Evolutionary conservation across 2,329 filamentous ascomycete species (phyloP).

Genomic region (Aspergillus pseudoterreus): DNA sequence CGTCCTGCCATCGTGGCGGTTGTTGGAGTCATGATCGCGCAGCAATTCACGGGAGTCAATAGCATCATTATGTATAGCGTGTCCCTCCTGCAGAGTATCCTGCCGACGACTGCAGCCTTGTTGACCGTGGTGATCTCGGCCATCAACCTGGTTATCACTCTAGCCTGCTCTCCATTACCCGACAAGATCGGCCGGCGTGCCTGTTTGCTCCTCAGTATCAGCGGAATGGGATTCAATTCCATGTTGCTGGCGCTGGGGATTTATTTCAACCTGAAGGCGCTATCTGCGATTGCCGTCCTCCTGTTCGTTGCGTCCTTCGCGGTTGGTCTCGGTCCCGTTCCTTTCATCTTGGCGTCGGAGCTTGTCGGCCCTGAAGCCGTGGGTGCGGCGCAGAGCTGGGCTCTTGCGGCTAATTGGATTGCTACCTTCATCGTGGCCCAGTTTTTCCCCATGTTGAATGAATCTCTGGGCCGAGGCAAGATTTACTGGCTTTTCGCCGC

Average conservation of each 20-base stretch:
- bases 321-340: constrained; percentile 85
- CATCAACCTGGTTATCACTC: constrained; percentile 80
- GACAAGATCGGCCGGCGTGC: constrained; percentile 85
- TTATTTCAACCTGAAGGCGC: constrained; percentile 63
- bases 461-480: constrained; percentile 70
- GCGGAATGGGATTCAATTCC: constrained; percentile 78
- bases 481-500: constrained; percentile 90
- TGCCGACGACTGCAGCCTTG: constrained; percentile 75
- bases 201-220: constrained; percentile 76
- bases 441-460: constrained; percentile 87
- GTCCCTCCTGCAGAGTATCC: constrained; percentile 73
- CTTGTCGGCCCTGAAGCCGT: constrained; percentile 87
- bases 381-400: constrained; percentile 85
- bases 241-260: constrained; percentile 78
- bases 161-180: constrained; percentile 75
- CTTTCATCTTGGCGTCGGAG: constrained; percentile 90
- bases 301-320: constrained; percentile 88
- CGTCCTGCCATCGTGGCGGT: constrained; percentile 76
- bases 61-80: constrained; percentile 99
- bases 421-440: constrained; percentile 91
- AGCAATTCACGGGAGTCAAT: constrained; percentile 93
- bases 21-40: constrained; percentile 84
- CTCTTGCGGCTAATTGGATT: constrained; percentile 79
- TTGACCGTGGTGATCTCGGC: constrained; percentile 84
- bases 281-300: constrained; percentile 78